Percentiles rank a stretch among this genome's conserved stretches.
Conservation (phyloP, 1,284 basidiomycete genomes). For the Neonothopanus nambi region DNA sequence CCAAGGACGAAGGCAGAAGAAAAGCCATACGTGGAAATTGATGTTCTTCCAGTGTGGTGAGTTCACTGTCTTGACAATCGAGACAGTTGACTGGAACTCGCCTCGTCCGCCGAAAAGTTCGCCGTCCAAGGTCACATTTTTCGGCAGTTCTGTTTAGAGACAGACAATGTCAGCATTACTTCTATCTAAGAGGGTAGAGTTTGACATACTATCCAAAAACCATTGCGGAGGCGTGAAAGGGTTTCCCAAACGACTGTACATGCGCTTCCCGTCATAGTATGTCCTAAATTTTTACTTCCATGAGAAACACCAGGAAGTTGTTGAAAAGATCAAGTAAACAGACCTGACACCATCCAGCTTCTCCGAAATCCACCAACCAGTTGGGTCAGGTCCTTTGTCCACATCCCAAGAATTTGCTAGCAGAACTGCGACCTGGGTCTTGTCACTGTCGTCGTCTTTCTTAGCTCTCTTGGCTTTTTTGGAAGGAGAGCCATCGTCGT, state of each 20-base stretch:
- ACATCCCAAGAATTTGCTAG: constrained; percentile 64
- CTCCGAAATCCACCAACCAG: constrained; percentile 70
- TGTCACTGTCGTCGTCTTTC: constrained; percentile 28
- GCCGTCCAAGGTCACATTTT: constrained; percentile 59
- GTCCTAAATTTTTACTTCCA: constrained; percentile 42
- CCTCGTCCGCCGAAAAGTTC: constrained; percentile 65
- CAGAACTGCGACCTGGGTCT: constrained; percentile 44
- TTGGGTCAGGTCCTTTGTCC: constrained; percentile 54
- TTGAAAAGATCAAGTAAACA: constrained; percentile 5
- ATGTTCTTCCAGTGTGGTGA: constrained; percentile 61
- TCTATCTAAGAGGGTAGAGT: not conserved
- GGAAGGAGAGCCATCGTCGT: constrained; percentile 19
- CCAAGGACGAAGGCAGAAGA: not conserved
- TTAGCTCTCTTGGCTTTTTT: constrained; percentile 14
- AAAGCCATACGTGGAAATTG: constrained; percentile 51
- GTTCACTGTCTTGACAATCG: constrained; percentile 57
- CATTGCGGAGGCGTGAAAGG: constrained; percentile 59
- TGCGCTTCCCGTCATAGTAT: constrained; percentile 58
- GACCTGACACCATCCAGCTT: constrained; percentile 61
- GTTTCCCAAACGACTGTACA: constrained; percentile 62
- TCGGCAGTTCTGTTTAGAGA: constrained; percentile 53
- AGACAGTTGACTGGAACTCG: constrained; percentile 58
- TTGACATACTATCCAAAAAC: constrained; percentile 56
- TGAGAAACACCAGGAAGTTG: not conserved
- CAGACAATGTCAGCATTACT: not conserved